Base-by-base conservation (phyloP, 768 basidiomycete genomes). In the Podaxis sp. region DNA sequence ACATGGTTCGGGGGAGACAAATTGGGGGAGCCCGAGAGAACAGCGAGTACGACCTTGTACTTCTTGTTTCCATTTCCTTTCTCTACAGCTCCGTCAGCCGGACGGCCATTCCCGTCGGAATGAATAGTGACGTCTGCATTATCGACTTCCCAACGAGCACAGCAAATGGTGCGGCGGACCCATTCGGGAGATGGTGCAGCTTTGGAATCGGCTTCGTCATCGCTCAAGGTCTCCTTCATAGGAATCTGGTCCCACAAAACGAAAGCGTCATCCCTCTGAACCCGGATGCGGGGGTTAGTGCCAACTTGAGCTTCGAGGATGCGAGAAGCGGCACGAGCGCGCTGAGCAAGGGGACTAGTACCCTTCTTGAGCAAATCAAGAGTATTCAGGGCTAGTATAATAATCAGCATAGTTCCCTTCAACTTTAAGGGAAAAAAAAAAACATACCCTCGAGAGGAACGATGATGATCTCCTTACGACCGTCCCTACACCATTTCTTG, bases 281-380 rank as follows among this genome's bases (percentile, higher is more conserved):
- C 90, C 8, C 87, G 82, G 58, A 94, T 91, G 64, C 92, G 88
- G 3, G 87, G 82, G 69, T 94, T 93, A 24, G 85, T 82, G 36
- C 93, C 93, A 42, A 95, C 92, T 73, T 93, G 89, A 0, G 88
- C 87, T 73, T 97, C 95, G 48, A 97, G 83, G 57, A 94, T 87
- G 24, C 95, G 88, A 11, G 95, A 94, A 12, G 95, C 95, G 0
- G 89, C 82, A 22, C 95, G 90, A 1, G 95, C 95, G 28, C 88
- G 87, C 70, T 91, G 86, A 0, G 95, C 93, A 11, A 94, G 81
- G 0, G 84, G 76, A 28, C 82, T 90, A 0, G 88, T 87, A 1
- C 95, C 95, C 72, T 96, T 97, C 83, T 97, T 97, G 70, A 96
- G 84, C 1, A 96, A 77, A 71, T 97, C 95, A 2, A 97, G 82